phyloP scores from a whole-genome alignment of 805 yeast species.

The Maudiozyma barnettii region DNA sequence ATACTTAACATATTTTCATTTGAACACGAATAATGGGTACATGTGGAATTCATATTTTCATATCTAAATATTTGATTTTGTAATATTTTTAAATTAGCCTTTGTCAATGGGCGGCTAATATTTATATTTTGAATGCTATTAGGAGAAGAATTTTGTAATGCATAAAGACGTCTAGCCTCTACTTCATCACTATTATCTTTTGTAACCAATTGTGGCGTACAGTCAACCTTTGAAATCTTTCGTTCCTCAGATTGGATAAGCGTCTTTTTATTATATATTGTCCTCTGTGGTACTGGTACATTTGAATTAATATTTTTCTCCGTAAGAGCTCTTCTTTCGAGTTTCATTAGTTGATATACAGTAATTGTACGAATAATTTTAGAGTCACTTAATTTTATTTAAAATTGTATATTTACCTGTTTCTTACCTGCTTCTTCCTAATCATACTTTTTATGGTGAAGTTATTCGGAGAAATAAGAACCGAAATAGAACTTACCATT shows the following conservation, averaged over 20 bases:
- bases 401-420: too few relatives aligned
- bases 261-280: not conserved
- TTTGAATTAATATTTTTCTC: not conserved
- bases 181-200: constrained; percentile 1
- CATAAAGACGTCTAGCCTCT: not conserved
- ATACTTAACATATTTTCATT: constrained; percentile 7
- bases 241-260: not conserved
- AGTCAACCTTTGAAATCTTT: not conserved
- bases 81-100: constrained; percentile 12
- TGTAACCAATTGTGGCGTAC: not conserved
- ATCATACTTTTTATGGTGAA: too few relatives aligned
- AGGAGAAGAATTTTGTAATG: not conserved
- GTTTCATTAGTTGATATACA: too few relatives aligned
- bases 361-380: too few relatives aligned
- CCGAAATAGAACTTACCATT: too few relatives aligned
- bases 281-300: not conserved
- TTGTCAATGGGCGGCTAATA: constrained; percentile 8
- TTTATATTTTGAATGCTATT: not conserved
- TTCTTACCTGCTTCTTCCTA: too few relatives aligned
- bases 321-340: not conserved
- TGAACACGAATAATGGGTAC: constrained; percentile 18
- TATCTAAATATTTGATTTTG: constrained; percentile 14
- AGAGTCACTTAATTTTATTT: too few relatives aligned
- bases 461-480: too few relatives aligned
- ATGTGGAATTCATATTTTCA: constrained; percentile 8